Conservation (phyloP, 257 asterid species). For the Solanum rostratum region DNA sequence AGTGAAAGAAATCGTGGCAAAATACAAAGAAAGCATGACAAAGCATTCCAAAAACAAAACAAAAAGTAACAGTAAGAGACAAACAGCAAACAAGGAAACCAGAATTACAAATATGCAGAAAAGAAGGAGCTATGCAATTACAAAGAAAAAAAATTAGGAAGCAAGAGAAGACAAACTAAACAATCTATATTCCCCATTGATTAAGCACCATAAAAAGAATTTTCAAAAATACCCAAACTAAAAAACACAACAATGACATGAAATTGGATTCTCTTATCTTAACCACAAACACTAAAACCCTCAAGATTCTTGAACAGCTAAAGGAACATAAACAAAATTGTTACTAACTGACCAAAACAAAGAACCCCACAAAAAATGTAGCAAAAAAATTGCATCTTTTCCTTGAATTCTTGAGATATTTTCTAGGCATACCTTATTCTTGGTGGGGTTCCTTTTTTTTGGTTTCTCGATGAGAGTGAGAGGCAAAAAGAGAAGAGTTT, state of each 20-base stretch:
- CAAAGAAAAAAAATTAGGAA: background rate
- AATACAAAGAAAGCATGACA: background rate
- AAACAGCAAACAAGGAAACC: background rate
- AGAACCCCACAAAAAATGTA: background rate
- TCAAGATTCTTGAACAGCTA: background rate
- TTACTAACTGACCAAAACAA: background rate
- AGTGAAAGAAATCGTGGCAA: background rate
- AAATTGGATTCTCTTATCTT: background rate
- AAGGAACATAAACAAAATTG: background rate
- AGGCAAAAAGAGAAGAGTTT: background rate
- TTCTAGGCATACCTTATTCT: background rate
- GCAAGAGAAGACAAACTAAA: background rate
- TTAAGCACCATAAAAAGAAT: background rate
- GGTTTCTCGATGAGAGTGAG: background rate
- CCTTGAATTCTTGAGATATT: background rate
- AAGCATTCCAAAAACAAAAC: background rate
- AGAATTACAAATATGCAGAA: background rate
- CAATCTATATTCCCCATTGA: background rate
- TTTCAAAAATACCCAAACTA: background rate
- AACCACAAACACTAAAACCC: background rate
- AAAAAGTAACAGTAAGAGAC: background rate
- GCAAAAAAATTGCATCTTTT: background rate
- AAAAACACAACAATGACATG: background rate
- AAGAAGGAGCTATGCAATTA: background rate
- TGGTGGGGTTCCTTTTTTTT: background rate